Evolutionary conservation across 2,329 filamentous ascomycete species (phyloP), one percentile per base, ranked within the genome.

Genomic region (Acrocalymma vagum): DNA sequence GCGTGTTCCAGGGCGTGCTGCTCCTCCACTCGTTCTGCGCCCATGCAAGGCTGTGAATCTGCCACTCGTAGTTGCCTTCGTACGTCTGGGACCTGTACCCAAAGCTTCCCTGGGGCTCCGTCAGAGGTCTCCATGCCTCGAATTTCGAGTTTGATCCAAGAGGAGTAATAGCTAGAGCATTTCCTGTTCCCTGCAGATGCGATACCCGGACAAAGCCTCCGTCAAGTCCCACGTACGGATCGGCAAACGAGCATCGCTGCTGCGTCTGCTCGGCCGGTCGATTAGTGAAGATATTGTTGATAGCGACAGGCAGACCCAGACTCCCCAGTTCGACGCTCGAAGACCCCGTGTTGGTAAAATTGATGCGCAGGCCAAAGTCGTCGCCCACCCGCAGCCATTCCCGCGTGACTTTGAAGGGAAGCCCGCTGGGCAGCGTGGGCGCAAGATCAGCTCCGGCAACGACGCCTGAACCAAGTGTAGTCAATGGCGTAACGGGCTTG

Each of bases 31-130:
- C 80, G 0, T 75, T 75, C 44, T 83, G 77, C 0, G 78, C 78
- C 63, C 75, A 84, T 0, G 80, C 80, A 39, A 75, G 71, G 9
- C 72, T 77, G 35, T 80, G 70, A 0, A 78, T 72, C 50, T 83
- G 77, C 80, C 80, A 85, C 49, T 83, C 80, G 43, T 84, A 85
- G 45, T 80, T 76, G 1, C 81, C 81, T 52, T 85, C 81, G 43
- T 80, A 85, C 0, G 75, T 79, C 49, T 84, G 81, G 29, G 74
- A 78, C 1, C 69, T 64, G 17, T 71, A 70, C n/a, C 53, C 41
- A 29, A 59, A 56, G 9, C 42, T 48, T 3, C 57, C 55, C 1
- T 35, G 14, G 2, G 69, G 61, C 56, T 84, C 81, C 0, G 48
- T 27, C 0, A 85, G 67, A 40, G 79, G 78, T 6, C 78, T 68